Evolutionary conservation across 2,329 filamentous ascomycete genomes (phyloP).

Genomic region (Annulohypoxylon truncatum): DNA sequence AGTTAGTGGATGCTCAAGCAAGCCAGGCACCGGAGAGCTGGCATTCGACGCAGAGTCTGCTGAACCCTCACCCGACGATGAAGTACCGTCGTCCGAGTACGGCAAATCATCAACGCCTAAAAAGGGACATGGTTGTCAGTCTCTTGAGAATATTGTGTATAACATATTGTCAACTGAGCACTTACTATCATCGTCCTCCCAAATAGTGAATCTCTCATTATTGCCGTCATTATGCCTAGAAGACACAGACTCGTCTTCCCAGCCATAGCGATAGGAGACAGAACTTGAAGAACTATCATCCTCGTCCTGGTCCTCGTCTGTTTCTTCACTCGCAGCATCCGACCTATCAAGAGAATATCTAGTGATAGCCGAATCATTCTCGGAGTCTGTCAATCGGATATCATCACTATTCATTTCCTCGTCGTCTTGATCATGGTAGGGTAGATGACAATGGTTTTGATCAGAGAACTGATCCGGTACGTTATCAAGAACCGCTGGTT

Average conservation of each 20-base stretch:
- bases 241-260: not conserved
- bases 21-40: not conserved
- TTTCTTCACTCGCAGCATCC: conserved; percentile 11
- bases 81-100: conserved; percentile 29
- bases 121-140: not conserved
- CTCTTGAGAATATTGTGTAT: not conserved
- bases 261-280: not conserved
- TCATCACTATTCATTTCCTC: conserved; percentile 25
- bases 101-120: conserved; percentile 10
- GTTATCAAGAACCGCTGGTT: not conserved
- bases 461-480: not conserved
- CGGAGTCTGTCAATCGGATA: conserved; percentile 22
- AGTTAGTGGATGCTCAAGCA: conserved; percentile 2
- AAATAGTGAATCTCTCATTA: conserved; percentile 6
- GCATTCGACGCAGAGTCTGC: conserved; percentile 10
- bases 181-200: conserved; percentile 38
- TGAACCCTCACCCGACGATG: conserved; percentile 21
- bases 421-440: not conserved
- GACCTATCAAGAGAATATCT: conserved; percentile 14
- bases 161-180: not conserved
- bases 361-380: conserved; percentile 20
- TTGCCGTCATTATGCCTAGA: conserved; percentile 1
- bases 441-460: not conserved
- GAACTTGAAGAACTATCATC: conserved; percentile 16
- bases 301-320: conserved; percentile 6